Percentiles rank a stretch among this genome's conserved stretches.
phyloP scores from a whole-genome alignment of 352 stramenopile species.

The Hyaloperonospora brassicae region DNA sequence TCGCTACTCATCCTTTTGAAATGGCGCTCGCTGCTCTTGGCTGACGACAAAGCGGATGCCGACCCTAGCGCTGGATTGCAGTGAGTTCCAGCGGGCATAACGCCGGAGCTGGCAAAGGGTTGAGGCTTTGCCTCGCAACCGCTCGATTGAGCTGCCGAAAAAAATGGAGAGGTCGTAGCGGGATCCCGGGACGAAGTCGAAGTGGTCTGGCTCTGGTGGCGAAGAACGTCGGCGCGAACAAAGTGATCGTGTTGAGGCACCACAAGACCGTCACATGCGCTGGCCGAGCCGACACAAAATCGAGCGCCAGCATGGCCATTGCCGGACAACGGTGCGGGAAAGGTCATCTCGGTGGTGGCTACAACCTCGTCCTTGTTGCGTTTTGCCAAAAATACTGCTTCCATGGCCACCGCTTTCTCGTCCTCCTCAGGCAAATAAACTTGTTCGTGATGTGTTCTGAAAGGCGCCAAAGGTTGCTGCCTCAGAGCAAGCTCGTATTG shows the following conservation, averaged over 20 bases:
- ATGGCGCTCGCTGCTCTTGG: no score
- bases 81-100: constrained; percentile 2
- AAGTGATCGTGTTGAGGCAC: constrained; percentile 11
- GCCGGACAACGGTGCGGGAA: constrained; percentile 12
- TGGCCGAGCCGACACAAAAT: constrained; percentile 16
- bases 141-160: constrained; percentile 6
- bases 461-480: constrained; percentile 6
- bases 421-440: constrained; percentile 13
- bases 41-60: not conserved
- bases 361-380: constrained; percentile 8
- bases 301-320: constrained; percentile 13
- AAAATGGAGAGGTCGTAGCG: constrained; percentile 16
- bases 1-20: no score
- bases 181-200: constrained; percentile 16
- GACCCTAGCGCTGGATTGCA: constrained; percentile 4
- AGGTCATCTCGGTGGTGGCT: constrained; percentile 3
- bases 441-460: constrained; percentile 13
- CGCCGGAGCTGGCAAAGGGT: constrained; percentile 15
- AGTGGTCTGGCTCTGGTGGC: constrained; percentile 25
- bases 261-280: constrained; percentile 9
- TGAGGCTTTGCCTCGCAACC: constrained; percentile 10
- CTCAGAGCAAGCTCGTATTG: constrained; percentile 12
- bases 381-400: not conserved
- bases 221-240: constrained; percentile 24
- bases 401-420: constrained; percentile 10